Conservation (phyloP, 1,284 basidiomycete species). For the Tylopilus sp. region DNA sequence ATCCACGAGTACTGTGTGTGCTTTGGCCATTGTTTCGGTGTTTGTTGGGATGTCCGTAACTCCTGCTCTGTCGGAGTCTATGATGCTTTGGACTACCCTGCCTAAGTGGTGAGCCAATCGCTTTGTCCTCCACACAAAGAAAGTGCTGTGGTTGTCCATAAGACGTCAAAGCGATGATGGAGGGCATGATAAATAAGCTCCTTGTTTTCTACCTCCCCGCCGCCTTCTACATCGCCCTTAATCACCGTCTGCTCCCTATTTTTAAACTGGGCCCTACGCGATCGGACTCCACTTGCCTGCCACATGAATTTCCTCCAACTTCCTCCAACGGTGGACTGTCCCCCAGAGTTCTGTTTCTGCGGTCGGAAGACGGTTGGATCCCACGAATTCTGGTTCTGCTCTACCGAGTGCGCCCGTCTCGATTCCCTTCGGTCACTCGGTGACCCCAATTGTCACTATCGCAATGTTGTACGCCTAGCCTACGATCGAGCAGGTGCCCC, state of each 20-base stretch:
- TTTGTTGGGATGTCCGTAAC: constrained; percentile 5
- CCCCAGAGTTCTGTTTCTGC: constrained; percentile 23
- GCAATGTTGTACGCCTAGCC: constrained; percentile 17
- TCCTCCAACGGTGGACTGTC: constrained; percentile 10
- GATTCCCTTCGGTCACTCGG: constrained; percentile 29
- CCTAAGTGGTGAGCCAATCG: neutral
- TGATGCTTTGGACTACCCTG: neutral
- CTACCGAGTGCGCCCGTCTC: constrained; percentile 21
- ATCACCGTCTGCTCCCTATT: neutral
- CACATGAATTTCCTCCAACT: neutral
- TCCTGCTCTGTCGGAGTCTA: neutral
- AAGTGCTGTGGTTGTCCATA: neutral
- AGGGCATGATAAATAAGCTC: constrained; percentile 12
- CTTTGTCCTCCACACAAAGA: constrained; percentile 11
- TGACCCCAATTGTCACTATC: constrained; percentile 22
- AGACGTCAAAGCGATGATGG: constrained; percentile 9
- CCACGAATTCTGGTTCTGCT: constrained; percentile 30
- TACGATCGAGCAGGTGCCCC: constrained; percentile 2
- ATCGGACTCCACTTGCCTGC: neutral
- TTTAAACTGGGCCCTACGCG: neutral
- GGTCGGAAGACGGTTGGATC: constrained; percentile 17
- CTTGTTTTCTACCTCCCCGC: neutral
- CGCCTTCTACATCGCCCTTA: no score
- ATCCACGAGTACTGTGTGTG: neutral
- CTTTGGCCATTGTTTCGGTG: neutral